phyloP scores from a whole-genome alignment of 345 rosid species.

The Heritiera fomes region DNA sequence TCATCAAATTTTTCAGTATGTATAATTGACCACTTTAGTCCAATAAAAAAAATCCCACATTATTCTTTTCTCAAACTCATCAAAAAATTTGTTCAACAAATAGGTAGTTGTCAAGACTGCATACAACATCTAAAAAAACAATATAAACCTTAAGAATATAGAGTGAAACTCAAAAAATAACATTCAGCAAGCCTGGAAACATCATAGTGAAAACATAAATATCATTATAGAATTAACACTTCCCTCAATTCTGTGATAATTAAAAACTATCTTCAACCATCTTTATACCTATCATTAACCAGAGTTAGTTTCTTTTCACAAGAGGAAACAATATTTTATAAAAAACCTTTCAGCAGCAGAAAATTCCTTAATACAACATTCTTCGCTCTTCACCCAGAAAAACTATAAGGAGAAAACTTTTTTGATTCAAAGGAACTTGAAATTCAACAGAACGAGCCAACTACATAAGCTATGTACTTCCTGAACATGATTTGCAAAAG shows the following conservation, averaged over 20 bases:
- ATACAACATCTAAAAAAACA: conserved; percentile 2
- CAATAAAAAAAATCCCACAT: not conserved
- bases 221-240: not conserved
- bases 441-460: not conserved
- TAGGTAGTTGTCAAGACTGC: not conserved
- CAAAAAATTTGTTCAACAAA: not conserved
- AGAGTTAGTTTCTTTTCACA: not conserved
- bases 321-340: not conserved
- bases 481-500: not conserved
- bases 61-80: not conserved
- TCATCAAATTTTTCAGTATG: not conserved
- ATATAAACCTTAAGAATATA: not conserved
- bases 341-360: not conserved
- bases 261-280: not conserved
- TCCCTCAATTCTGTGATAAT: not conserved
- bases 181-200: not conserved
- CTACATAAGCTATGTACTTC: not conserved
- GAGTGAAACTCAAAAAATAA: not conserved
- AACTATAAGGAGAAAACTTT: not conserved
- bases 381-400: not conserved
- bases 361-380: not conserved
- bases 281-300: not conserved
- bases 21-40: not conserved
- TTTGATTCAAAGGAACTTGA: not conserved
- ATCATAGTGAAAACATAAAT: not conserved